Evolutionary conservation across 2,329 filamentous ascomycete species (phyloP), one percentile per base, ranked within the genome.

Genomic region (Diaporthe capsici): DNA sequence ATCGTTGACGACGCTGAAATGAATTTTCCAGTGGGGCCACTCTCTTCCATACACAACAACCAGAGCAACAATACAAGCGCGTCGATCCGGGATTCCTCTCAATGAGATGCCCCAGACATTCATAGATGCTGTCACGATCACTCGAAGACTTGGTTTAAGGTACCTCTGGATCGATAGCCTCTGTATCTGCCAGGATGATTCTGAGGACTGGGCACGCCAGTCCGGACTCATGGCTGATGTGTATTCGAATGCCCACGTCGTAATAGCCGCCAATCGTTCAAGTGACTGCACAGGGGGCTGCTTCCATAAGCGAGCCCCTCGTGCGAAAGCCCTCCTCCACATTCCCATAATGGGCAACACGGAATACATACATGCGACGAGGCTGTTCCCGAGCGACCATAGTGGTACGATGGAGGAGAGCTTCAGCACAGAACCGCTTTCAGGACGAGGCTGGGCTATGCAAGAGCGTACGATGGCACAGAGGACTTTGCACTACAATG

Each of bases 381-480:
- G 10, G 22, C 49, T 53, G n/a, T 53, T 53, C 22, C n/a, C n/a
- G 1, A 53, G 49, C 22, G 49, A 53, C 10, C 49, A 53, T 10
- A 25, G 9, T 25, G 9, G 2, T 25, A 3, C 1, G 3, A 0
- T 4, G 3, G 49, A 28, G 6, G 4, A 9, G 22, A n/a, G 20
- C 49, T 53, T 53, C 49, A 25, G 49, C 7, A 53, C 7, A 25
- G 22, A 53, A 10, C 49, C 49, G 9, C 49, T 53, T 53, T 53
- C 49, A 10, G 9, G 13, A 53, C 22, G 49, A 25, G 49, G 49
- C 10, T 53, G 49, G 49, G 49, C n/a, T 2, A 9, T 53, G 22
- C n/a, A 53, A 25, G 49, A 53, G 22, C 49, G 49, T 15, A 53
- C n/a, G 49, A 25, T 53, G 49, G 49, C 49, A 25, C 49, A 25